Percentiles rank a stretch among this genome's conserved stretches.
These are phyloP conservation scores for Manihot esculenta DNA, from an alignment of 441 rosid species.

Conservation along the genomic window DNA sequence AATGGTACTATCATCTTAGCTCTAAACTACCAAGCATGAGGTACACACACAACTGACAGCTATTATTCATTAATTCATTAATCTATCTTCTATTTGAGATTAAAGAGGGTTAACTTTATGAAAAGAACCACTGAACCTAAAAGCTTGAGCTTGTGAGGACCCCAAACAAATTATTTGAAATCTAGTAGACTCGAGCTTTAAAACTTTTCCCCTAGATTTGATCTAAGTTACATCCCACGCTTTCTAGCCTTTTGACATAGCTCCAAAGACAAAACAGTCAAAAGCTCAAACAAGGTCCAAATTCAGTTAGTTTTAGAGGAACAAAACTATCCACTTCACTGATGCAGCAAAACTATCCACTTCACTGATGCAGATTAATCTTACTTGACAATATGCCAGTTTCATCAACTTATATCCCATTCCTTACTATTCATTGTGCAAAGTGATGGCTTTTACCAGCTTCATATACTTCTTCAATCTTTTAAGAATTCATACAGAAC, in stretches of 20 bases:
- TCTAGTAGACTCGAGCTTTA: not conserved
- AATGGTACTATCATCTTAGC: not conserved
- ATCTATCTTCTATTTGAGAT: not conserved
- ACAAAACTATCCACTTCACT: too few species aligned
- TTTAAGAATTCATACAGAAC: not conserved
- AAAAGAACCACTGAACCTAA: too few species aligned
- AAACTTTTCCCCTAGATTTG: not conserved
- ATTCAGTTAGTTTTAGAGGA: not conserved
- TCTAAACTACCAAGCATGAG: conserved; percentile 2
- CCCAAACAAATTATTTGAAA: too few species aligned
- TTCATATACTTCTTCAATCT: conserved; percentile 6
- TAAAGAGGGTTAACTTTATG: too few species aligned
- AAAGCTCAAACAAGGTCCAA: not conserved
- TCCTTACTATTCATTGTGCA: not conserved
- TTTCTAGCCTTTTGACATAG: not conserved
- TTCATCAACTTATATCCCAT: not conserved
- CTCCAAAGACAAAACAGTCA: not conserved
- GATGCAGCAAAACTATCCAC: too few species aligned
- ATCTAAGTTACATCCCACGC: not conserved
- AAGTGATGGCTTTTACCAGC: conserved; percentile 5
- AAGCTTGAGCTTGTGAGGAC: too few species aligned
- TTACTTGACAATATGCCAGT: not conserved
- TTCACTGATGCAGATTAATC: not conserved
- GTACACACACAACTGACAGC: too few species aligned
- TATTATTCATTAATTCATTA: not conserved